Conservation (phyloP, 129 eudicot genomes). For the Gnaphalium uliginosum region DNA sequence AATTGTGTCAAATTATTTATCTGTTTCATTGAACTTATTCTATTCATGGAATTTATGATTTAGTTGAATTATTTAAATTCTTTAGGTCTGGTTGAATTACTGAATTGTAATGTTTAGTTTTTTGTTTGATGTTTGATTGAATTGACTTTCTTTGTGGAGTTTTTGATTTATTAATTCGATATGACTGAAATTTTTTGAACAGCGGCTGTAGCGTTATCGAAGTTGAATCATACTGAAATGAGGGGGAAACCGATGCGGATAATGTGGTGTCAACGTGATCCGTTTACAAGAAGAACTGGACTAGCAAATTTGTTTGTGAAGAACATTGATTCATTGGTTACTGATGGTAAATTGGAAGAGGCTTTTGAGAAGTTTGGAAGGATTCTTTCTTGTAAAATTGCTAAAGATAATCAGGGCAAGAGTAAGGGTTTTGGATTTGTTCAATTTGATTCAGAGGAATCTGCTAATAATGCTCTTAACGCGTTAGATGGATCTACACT, state of each 20-base stretch:
- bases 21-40: no score
- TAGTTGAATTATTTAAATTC: background rate
- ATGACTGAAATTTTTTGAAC: slow-evolving; percentile 23
- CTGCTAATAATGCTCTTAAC: slow-evolving; percentile 44
- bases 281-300: slow-evolving; percentile 39
- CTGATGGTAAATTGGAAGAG: slow-evolving; percentile 38
- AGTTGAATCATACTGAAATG: slow-evolving; percentile 39
- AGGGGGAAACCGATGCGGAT: slow-evolving; percentile 56
- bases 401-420: slow-evolving; percentile 43
- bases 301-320: slow-evolving; percentile 56
- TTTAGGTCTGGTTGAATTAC: background rate
- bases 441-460: slow-evolving; percentile 47
- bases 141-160: background rate
- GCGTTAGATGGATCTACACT: slow-evolving; percentile 42
- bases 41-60: background rate
- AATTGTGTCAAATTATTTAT: no score
- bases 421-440: slow-evolving; percentile 65
- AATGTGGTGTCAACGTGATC: slow-evolving; percentile 58
- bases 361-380: slow-evolving; percentile 48
- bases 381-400: slow-evolving; percentile 54
- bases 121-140: slow-evolving; percentile 2
- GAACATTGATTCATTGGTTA: slow-evolving; percentile 42
- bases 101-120: background rate
- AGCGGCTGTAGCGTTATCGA: slow-evolving; percentile 42
- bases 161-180: background rate